These are phyloP conservation scores for Amniculicola lignicola DNA, from an alignment of 495 filamentous ascomycete species.

Conservation along the genomic window DNA sequence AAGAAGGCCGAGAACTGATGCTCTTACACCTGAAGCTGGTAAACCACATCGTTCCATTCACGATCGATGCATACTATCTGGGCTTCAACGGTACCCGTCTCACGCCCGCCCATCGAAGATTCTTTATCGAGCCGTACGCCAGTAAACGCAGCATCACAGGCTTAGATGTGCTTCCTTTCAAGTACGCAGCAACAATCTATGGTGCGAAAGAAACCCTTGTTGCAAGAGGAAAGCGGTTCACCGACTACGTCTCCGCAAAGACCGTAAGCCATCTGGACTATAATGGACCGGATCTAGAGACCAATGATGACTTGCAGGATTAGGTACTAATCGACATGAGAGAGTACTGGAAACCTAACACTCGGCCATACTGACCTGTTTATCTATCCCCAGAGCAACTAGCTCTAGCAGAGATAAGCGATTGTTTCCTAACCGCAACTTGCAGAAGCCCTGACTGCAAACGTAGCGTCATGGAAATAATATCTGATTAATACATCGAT, in stretches of 20 bases:
- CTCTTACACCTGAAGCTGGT: constrained; percentile 1
- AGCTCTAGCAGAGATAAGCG: background rate
- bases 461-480: background rate
- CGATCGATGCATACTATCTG: constrained; percentile 6
- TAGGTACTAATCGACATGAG: constrained; percentile 8
- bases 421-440: background rate
- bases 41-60: constrained; percentile 6
- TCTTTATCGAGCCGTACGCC: constrained; percentile 4
- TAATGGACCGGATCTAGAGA: background rate
- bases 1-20: background rate
- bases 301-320: constrained; percentile 7
- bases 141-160: constrained; percentile 3
- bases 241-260: background rate
- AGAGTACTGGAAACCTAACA: background rate
- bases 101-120: background rate
- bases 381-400: background rate
- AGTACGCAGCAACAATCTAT: background rate
- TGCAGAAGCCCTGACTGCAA: background rate
- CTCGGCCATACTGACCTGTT: background rate
- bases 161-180: background rate
- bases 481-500: background rate
- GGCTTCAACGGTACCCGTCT: constrained; percentile 3
- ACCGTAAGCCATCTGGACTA: background rate
- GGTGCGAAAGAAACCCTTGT: background rate
- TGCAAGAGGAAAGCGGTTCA: background rate